Conservation (phyloP, 2,329 filamentous ascomycete species). For the Cercospora sp. region DNA sequence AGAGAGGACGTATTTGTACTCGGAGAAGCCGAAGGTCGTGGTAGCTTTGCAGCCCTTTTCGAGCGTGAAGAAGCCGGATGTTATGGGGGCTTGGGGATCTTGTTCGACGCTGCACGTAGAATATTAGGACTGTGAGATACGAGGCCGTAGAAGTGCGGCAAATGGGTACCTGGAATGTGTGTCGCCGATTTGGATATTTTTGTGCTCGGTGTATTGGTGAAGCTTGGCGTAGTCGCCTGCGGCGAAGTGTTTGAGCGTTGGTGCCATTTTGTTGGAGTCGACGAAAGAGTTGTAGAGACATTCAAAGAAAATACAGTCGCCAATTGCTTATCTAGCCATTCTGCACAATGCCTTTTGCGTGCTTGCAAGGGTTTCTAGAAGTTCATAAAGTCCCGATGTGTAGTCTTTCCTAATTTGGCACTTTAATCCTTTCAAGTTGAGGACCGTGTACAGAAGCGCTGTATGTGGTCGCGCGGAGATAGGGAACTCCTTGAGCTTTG, state of each 20-base stretch:
- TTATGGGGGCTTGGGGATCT: neutral
- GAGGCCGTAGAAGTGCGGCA: neutral
- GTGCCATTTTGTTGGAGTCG: neutral
- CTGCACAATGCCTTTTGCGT: neutral
- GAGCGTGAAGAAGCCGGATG: slow-evolving; percentile 6
- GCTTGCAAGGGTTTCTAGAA: neutral
- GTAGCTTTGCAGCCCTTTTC: slow-evolving; percentile 4
- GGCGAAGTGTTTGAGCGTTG: slow-evolving; percentile 4
- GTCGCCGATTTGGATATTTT: slow-evolving; percentile 3
- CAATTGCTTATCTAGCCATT: neutral
- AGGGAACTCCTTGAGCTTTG: neutral
- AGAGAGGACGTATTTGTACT: slow-evolving; percentile 3
- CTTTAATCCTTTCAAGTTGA: neutral
- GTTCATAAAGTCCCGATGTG: neutral
- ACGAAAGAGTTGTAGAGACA: neutral
- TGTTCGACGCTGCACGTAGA: neutral
- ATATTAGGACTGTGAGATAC: neutral
- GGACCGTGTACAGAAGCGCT: neutral
- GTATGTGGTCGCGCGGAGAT: neutral
- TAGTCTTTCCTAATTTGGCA: slow-evolving; percentile 7
- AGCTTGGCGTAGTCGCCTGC: neutral
- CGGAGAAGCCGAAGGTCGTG: slow-evolving; percentile 1
- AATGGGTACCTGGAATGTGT: neutral
- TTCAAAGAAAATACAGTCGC: neutral
- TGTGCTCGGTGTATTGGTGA: slow-evolving; percentile 9